phyloP scores from a whole-genome alignment of 352 stramenopile species.

The Paralagenidium karlingii region DNA sequence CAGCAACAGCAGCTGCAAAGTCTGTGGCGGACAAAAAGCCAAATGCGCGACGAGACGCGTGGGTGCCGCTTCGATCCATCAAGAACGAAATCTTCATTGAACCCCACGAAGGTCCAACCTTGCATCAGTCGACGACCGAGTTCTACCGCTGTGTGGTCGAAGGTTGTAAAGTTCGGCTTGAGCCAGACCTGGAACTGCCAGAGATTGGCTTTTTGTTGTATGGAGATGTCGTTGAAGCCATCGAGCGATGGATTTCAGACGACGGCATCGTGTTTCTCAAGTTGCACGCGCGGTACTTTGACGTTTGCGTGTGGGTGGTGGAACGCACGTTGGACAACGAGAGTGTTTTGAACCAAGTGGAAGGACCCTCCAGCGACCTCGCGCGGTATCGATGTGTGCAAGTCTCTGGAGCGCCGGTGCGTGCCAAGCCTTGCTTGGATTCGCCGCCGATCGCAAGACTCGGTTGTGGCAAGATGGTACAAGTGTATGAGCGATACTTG shows the following conservation, averaged over 20 bases:
- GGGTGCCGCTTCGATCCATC: slow-evolving; percentile 60
- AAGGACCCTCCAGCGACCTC: slow-evolving; percentile 17
- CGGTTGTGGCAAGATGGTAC: slow-evolving; percentile 35
- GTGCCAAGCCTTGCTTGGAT: slow-evolving; percentile 38
- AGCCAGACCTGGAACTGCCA: slow-evolving; percentile 30
- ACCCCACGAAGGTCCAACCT: slow-evolving; percentile 19
- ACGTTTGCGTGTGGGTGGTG: slow-evolving; percentile 49
- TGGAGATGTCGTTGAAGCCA: slow-evolving; percentile 59
- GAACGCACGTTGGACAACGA: slow-evolving; percentile 69
- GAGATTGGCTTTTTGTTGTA: slow-evolving; percentile 70
- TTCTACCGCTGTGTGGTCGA: slow-evolving; percentile 64
- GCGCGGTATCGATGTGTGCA: slow-evolving; percentile 57
- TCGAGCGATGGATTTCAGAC: slow-evolving; percentile 19
- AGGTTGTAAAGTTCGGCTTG: slow-evolving; percentile 50
- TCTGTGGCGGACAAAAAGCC: too few species aligned
- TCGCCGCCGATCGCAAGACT: slow-evolving; percentile 41
- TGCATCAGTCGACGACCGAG: slow-evolving; percentile 1
- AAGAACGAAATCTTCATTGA: slow-evolving; percentile 66
- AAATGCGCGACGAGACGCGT: slow-evolving; percentile 14
- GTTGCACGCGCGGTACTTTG: slow-evolving; percentile 56
- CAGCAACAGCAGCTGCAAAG: too few species aligned
- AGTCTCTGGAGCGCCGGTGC: slow-evolving; percentile 41
- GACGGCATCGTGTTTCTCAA: slow-evolving; percentile 53
- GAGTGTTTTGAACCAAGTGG: slow-evolving; percentile 49
- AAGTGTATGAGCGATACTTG: slow-evolving; percentile 33